Percentiles rank a stretch among this genome's conserved stretches.
These are phyloP conservation scores for Mimosa bimucronata DNA, from an alignment of 306 rosid species.

Conservation along the genomic window DNA sequence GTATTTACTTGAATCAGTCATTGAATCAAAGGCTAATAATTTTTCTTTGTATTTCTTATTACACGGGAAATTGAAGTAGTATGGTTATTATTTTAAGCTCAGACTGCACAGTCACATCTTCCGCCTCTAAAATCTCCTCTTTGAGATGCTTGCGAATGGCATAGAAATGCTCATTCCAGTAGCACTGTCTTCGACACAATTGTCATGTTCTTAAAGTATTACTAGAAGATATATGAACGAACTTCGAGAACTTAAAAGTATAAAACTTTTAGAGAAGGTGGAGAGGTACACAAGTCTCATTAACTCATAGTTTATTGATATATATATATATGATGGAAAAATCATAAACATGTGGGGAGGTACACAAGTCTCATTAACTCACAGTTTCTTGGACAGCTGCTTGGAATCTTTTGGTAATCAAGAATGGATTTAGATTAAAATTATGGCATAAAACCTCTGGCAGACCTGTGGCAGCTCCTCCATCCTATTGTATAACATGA, in stretches of 20 bases:
- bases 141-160: background rate
- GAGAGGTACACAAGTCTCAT: background rate
- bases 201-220: constrained; percentile 11
- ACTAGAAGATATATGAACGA: background rate
- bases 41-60: background rate
- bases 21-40: background rate
- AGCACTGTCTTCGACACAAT: background rate
- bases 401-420: constrained; percentile 44
- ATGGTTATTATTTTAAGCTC: background rate
- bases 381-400: constrained; percentile 36
- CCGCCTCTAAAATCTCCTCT: background rate
- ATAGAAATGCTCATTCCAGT: background rate
- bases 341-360: constrained; percentile 6
- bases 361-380: too few species aligned
- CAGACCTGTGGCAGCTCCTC: constrained; percentile 23
- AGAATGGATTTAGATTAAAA: constrained; percentile 28
- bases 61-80: background rate
- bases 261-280: background rate
- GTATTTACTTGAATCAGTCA: background rate
- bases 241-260: background rate
- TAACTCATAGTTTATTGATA: too few species aligned
- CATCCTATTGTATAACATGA: constrained; percentile 36
- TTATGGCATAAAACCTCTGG: constrained; percentile 30
- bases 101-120: background rate
- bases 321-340: background rate